Percentiles rank a stretch among this genome's conserved stretches.
Conservation (phyloP, 2,329 filamentous ascomycete species). For the Venturia effusa region DNA sequence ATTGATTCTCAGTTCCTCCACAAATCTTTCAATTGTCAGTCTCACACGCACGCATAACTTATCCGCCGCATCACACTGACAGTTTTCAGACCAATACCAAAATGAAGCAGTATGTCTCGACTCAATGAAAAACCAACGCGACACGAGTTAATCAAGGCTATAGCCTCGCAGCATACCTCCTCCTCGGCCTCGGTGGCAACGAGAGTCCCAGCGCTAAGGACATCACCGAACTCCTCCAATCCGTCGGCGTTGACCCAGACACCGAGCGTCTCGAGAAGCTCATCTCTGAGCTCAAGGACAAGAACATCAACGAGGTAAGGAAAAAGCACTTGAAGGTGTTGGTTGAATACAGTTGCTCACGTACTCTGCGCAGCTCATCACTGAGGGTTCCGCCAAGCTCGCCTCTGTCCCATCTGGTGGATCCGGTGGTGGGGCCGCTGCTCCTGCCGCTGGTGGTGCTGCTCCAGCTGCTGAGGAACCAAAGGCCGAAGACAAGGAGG, state of each 20-base stretch:
- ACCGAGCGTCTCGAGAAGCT: conserved; percentile 75
- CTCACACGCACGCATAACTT: not conserved
- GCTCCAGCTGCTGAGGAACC: conserved; percentile 49
- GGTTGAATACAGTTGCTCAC: conserved; percentile 10
- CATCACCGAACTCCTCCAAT: conserved; percentile 79
- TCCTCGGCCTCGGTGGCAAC: conserved; percentile 91
- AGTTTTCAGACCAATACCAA: conserved; percentile 8
- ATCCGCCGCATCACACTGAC: not conserved
- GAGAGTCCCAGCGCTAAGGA: conserved; percentile 73
- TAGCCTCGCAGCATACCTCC: conserved; percentile 98
- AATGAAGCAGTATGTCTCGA: conserved; percentile 24
- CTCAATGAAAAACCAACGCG: conserved; percentile 16
- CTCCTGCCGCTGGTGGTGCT: conserved; percentile 52
- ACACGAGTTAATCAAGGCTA: conserved; percentile 62
- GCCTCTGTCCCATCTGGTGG: conserved; percentile 92
- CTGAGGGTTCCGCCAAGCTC: conserved; percentile 84
- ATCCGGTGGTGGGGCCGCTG: conserved; percentile 63
- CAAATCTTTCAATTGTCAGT: not conserved
- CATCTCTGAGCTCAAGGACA: conserved; percentile 82
- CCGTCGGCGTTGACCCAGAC: conserved; percentile 93
- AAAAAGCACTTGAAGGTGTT: not conserved
- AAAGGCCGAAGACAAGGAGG: conserved; percentile 48
- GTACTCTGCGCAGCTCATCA: conserved; percentile 58
- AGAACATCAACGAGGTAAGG: conserved; percentile 82
- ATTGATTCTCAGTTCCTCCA: conserved; percentile 71